Base-by-base conservation (phyloP, 108 stramenopile species). In the Discostella stelligeroides region DNA sequence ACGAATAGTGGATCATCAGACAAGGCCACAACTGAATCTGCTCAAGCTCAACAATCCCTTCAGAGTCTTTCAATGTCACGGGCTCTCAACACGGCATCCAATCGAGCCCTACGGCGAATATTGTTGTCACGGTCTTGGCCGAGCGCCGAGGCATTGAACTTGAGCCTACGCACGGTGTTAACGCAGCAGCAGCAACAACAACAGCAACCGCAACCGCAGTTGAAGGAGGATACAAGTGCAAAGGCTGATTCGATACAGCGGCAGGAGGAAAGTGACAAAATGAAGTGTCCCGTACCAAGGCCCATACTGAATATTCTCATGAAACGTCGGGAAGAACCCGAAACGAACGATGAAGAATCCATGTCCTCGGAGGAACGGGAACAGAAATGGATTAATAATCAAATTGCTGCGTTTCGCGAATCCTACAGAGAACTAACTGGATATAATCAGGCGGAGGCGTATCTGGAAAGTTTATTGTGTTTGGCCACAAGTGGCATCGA, bases 261-360 rank as follows among this genome's bases (percentile, higher is more conserved):
- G 42, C 30, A 21, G 13, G 53, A 50, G 48, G 71, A 80, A 6
- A 75, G 14, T 25, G 70, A 62, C 37, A 51, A 70, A 55, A 66
- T 86, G n/a, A 95, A 90, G 81, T 95, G 93, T 60, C 93, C 93
- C 27, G 89, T 92, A 13, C 93, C 93, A 15, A 71, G 91, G 37
- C 90, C 93, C 17, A 92, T 95, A 54, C 76, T 95, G 7, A 90
- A 95, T 66, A 73, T 92, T 37, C 58, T 95, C 54, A 88, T 85
- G 49, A 75, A 71, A 20, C 77, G 85, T 20, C 58, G 78, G 1
- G 73, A 75, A 8, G 79, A 59, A n/a, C 34, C 38, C 27, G 66
- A 20, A 23, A 48, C 23, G 14, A 53, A 74, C 21, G 5, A 30
- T 23, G 18, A 7, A 41, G 49, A 27, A 42, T 23, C 82, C 6